A percentile compares a stretch with the other conserved stretches of the same genome.
These are phyloP conservation scores for Starmera amethionina DNA, from an alignment of 805 yeast genomes.

Conservation along the genomic window DNA sequence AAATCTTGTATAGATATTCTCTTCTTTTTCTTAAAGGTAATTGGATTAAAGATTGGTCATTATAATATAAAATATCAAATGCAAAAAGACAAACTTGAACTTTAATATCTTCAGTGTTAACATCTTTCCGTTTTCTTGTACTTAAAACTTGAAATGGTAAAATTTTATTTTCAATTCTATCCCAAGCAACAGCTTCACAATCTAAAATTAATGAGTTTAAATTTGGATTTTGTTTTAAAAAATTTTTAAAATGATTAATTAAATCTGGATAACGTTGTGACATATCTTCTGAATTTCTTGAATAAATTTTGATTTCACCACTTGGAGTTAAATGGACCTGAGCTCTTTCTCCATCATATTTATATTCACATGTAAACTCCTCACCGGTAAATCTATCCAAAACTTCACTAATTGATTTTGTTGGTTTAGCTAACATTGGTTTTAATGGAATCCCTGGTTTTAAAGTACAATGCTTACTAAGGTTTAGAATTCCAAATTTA, in stretches of 20 bases:
- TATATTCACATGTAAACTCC: slow-evolving; percentile 89
- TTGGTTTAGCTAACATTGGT: slow-evolving; percentile 98
- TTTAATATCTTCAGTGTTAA: slow-evolving; percentile 75
- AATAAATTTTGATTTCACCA: slow-evolving; percentile 69
- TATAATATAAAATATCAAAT: slow-evolving; percentile 72
- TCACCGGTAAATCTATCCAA: slow-evolving; percentile 80
- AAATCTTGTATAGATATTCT: slow-evolving; percentile 40
- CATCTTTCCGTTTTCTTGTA: slow-evolving; percentile 91
- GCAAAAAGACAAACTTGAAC: slow-evolving; percentile 90
- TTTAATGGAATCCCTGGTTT: slow-evolving; percentile 92
- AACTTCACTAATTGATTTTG: slow-evolving; percentile 87
- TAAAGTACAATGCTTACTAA: slow-evolving; percentile 60
- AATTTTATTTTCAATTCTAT: slow-evolving; percentile 62
- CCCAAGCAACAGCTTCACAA: slow-evolving; percentile 99
- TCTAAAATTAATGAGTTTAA: slow-evolving; percentile 68
- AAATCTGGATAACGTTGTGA: slow-evolving; percentile 92
- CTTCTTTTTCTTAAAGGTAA: slow-evolving; percentile 66
- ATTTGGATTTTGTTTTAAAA: slow-evolving; percentile 26
- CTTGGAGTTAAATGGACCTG: slow-evolving; percentile 70
- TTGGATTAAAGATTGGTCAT: slow-evolving; percentile 63
- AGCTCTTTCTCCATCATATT: slow-evolving; percentile 97
- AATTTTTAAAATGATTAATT: slow-evolving; percentile 54
- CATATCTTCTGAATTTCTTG: slow-evolving; percentile 96
- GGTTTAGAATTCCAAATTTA: slow-evolving; percentile 54
- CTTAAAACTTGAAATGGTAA: slow-evolving; percentile 90